Base-by-base conservation (phyloP, 2,329 filamentous ascomycete species). In the Claviceps humidiphila region DNA sequence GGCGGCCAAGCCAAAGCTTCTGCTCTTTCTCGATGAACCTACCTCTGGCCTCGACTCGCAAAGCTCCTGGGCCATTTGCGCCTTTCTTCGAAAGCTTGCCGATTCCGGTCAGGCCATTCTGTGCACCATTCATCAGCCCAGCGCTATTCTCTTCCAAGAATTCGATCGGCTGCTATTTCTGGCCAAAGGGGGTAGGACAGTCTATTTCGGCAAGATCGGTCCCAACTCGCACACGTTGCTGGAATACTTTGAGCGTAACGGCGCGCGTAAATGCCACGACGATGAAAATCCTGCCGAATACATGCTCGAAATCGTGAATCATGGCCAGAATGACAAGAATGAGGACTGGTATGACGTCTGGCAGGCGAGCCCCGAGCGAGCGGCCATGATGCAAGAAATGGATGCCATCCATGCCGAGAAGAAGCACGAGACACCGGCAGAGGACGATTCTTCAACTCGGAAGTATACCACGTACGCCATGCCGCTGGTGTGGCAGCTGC, bases 281-380 rank as follows among this genome's bases (percentile, higher is more conserved):
- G 74, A 80, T 1, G 83, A 84, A 55, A 89, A 89, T 58, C 85
- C 85, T 0, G 85, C 85, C 1, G 85, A 89, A 66, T 89, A 80
- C 69, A 87, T 89, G 80, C 74, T 89, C 6, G 73, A 78, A 57
- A 65, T 75, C 13, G 71, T 73, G 50, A 73, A 72, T 52, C 64
- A 68, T 8, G 67, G 67, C 0, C 58, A 55, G 3, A 74, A 71
- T 57, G 59, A 61, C 13, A 51, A 64, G 3, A 68, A 68, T 6
- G 56, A 67, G 39, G 78, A 88, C 59, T 90, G 86, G 86, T 80
- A 85, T 60, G 60, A 63, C 0, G 80, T 86, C 47, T 90, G 86
- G 81, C 73, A 74, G 3, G 65, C 65, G 0, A 80, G 76, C 49
- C 60, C 67, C 0, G 77, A 83, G 56, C 74, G 74, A 53, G 64